Base-by-base conservation (phyloP, 208 protist species). In the Jaenimonas drosophilae region DNA sequence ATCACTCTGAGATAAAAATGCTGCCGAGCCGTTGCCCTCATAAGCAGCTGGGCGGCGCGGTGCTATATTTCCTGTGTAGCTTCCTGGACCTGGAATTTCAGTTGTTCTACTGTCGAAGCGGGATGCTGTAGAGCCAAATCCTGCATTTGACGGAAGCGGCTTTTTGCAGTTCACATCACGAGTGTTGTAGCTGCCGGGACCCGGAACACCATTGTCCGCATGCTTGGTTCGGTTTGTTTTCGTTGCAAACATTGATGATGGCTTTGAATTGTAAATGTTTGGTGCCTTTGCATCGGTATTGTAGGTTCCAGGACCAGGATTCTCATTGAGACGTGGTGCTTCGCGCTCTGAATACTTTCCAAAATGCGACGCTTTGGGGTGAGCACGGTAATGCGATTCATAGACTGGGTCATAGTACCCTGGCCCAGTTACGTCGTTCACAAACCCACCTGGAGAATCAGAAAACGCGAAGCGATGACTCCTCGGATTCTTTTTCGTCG, bases 301-400 rank as follows among this genome's bases (percentile, higher is more conserved):
- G 58, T 93, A 93, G 44, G 57, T 68, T 25, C 85, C 85, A 12
- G 85, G 85, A 12, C 85, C 85, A 32, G 80, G 80, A 24, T 60
- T 62, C 20, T 59, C 44, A 9, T 60, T 69, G 3, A 31, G 37
- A 1, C 27, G 49, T 23, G 32, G 34, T 23, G 26, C 5, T 26
- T 70, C 57, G 28, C 76, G 69, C 14, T 58, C 39, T 41, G 75
- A 76, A 49, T 88, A 88, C 2, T 64, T 70, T 26, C 34, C 32
- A 58, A 92, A 92, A 33, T 69, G 45, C 5, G 74, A 41, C 0
- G 60, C 66, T 34, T 64, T 58, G 16, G 84, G 69, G 21, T 69
- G 7, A 27, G 50, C 63, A 19, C 82, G 67, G 31, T 59, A 36
- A 1, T 49, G 41, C 21, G 64, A 62, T 3, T 28, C 25, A 42